These are phyloP conservation scores for Candida pini DNA, from an alignment of 805 yeast species.

Conservation along the genomic window DNA sequence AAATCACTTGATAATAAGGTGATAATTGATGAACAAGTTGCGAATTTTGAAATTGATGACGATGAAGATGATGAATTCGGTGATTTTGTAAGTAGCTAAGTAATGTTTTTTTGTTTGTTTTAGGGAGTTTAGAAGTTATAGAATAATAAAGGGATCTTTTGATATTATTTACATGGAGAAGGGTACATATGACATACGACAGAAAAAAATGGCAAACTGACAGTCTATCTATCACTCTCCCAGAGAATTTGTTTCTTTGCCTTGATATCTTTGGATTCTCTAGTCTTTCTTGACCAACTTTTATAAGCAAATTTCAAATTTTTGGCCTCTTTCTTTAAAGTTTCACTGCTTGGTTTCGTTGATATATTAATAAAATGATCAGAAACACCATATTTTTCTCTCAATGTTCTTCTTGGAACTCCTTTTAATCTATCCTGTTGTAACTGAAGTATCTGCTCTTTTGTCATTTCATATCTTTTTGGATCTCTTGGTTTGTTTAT, in stretches of 20 bases:
- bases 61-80: constrained; percentile 13
- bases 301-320: constrained; percentile 15
- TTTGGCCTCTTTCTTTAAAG: constrained; percentile 14
- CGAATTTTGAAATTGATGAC: constrained; percentile 1
- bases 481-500: constrained; percentile 19
- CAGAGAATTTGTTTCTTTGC: constrained; percentile 19
- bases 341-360: constrained; percentile 20
- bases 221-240: constrained; percentile 18
- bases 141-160: no score
- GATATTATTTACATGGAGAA: constrained; percentile 3
- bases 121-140: no score
- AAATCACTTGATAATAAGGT: background rate
- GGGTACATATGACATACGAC: constrained; percentile 1
- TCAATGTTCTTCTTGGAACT: constrained; percentile 25
- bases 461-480: constrained; percentile 21
- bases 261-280: constrained; percentile 19
- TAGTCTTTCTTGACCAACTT: constrained; percentile 23
- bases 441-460: constrained; percentile 22
- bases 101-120: constrained; percentile 1
- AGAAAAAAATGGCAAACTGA: background rate
- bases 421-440: constrained; percentile 28
- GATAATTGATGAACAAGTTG: background rate
- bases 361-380: constrained; percentile 28
- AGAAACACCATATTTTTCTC: constrained; percentile 24
- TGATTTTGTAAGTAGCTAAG: constrained; percentile 20